A percentile compares a stretch with the other conserved stretches of the same genome.
phyloP scores from a whole-genome alignment of 106 monocot genomes.

The Agapanthus africanus region DNA sequence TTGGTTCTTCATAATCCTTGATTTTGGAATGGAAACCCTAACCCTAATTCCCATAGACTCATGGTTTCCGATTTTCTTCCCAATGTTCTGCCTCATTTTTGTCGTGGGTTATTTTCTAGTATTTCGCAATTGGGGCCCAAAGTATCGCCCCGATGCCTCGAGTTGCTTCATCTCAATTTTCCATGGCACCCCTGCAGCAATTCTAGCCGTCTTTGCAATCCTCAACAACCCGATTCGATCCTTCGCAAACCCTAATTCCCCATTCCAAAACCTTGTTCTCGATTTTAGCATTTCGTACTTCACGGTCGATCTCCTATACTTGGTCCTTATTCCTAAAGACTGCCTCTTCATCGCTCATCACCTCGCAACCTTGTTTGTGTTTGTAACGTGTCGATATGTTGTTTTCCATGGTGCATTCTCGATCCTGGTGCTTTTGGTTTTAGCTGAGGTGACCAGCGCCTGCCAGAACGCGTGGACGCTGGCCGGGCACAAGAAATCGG shows the following conservation, averaged over 20 bases:
- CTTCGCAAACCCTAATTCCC: slow-evolving; percentile 39
- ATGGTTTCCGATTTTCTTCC: slow-evolving; percentile 46
- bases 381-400: slow-evolving; percentile 74
- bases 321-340: slow-evolving; percentile 58
- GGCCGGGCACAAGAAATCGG: slow-evolving; percentile 43
- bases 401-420: slow-evolving; percentile 67
- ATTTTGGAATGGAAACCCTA: slow-evolving; percentile 23
- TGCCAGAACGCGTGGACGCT: slow-evolving; percentile 95
- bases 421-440: slow-evolving; percentile 57
- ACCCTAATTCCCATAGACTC: slow-evolving; percentile 16
- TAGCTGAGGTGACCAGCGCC: slow-evolving; percentile 78
- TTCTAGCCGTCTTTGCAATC: slow-evolving; percentile 45
- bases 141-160: slow-evolving; percentile 62
- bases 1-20: not conserved
- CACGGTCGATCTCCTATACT: slow-evolving; percentile 71
- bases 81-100: slow-evolving; percentile 51
- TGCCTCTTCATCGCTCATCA: slow-evolving; percentile 92
- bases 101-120: slow-evolving; percentile 42
- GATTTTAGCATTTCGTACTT: slow-evolving; percentile 95
- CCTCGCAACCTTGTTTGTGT: slow-evolving; percentile 94
- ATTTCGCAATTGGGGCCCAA: slow-evolving; percentile 72
- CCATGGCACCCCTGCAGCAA: slow-evolving; percentile 68
- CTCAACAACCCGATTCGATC: slow-evolving; percentile 16
- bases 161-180: slow-evolving; percentile 77
- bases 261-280: slow-evolving; percentile 52